A percentile compares a stretch with the other conserved stretches of the same genome.
Conservation (phyloP, 164 flowering plant species). For the Malania oleifera region DNA sequence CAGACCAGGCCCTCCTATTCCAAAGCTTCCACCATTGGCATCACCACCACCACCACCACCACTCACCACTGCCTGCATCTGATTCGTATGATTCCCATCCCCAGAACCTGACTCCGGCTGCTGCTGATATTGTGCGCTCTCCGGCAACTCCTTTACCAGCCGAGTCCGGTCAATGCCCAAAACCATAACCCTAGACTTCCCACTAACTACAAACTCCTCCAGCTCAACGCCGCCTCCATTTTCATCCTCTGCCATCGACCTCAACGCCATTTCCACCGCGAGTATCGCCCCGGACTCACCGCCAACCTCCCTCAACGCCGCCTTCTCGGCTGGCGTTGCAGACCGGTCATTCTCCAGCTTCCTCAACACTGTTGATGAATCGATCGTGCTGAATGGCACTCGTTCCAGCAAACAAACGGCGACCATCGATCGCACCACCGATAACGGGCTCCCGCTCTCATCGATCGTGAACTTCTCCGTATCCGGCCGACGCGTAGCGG, state of each 20-base stretch:
- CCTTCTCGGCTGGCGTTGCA: constrained; percentile 60
- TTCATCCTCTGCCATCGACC: constrained; percentile 78
- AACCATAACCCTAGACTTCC: constrained; percentile 80
- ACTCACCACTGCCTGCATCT: background rate
- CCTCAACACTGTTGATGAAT: constrained; percentile 69
- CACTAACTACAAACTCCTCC: constrained; percentile 75
- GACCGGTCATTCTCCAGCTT: constrained; percentile 68
- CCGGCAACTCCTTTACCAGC: constrained; percentile 78
- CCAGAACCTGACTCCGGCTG: constrained; percentile 20
- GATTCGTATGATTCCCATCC: constrained; percentile 22
- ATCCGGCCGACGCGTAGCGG: background rate
- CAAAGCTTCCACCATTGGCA: constrained; percentile 28
- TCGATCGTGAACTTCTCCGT: constrained; percentile 22
- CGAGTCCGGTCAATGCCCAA: constrained; percentile 60
- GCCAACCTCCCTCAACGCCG: constrained; percentile 74
- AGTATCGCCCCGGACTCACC: constrained; percentile 74
- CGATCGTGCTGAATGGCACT: constrained; percentile 73
- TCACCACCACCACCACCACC: constrained; percentile 17
- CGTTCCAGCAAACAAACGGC: constrained; percentile 74
- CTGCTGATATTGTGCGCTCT: constrained; percentile 35
- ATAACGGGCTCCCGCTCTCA: constrained; percentile 50
- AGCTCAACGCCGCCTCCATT: constrained; percentile 70
- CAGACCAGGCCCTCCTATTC: constrained; percentile 33
- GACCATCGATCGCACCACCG: constrained; percentile 79
- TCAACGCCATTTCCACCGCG: constrained; percentile 85